Conservation (phyloP, 805 yeast species). For the Ogataea trehaloabstinens region DNA sequence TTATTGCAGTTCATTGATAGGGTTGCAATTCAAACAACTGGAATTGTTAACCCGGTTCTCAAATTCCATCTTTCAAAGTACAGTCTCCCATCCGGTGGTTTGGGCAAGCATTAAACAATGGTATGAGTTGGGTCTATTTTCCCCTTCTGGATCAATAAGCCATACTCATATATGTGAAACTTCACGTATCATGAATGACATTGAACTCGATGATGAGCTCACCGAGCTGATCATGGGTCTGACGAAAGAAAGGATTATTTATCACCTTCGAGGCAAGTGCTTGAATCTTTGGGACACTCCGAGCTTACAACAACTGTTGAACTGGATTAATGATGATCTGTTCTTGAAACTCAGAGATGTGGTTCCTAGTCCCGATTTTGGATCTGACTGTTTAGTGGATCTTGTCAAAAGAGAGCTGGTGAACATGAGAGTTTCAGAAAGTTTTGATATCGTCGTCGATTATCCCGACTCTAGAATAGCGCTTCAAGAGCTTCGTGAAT, state of each 20-base stretch:
- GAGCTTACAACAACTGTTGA: slow-evolving; percentile 31
- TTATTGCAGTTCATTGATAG: slow-evolving; percentile 12
- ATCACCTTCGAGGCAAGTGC: slow-evolving; percentile 31
- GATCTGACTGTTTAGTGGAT: slow-evolving; percentile 15
- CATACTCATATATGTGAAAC: slow-evolving; percentile 16
- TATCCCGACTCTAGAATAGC: slow-evolving; percentile 55
- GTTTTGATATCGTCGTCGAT: slow-evolving; percentile 53
- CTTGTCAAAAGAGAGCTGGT: slow-evolving; percentile 25
- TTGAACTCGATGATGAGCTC: slow-evolving; percentile 23
- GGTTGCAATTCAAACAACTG: slow-evolving; percentile 13
- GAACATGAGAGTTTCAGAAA: slow-evolving; percentile 53
- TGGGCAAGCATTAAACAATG: slow-evolving; percentile 12
- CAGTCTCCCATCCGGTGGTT: slow-evolving; percentile 4
- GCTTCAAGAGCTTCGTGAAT: slow-evolving; percentile 54
- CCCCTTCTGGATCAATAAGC: slow-evolving; percentile 4
- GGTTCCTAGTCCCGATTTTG: slow-evolving; percentile 16
- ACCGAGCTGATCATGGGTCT: slow-evolving; percentile 34
- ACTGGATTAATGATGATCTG: slow-evolving; percentile 39
- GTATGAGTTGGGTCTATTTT: slow-evolving; percentile 18
- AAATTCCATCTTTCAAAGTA: slow-evolving; percentile 22
- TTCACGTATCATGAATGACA: slow-evolving; percentile 16
- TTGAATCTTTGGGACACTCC: slow-evolving; percentile 39
- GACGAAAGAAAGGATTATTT: slow-evolving; percentile 36
- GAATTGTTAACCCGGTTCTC: slow-evolving; percentile 20
- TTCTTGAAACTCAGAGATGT: slow-evolving; percentile 31